Conservation (phyloP, 2,329 filamentous ascomycete species). For the Diaporthe nobilis region DNA sequence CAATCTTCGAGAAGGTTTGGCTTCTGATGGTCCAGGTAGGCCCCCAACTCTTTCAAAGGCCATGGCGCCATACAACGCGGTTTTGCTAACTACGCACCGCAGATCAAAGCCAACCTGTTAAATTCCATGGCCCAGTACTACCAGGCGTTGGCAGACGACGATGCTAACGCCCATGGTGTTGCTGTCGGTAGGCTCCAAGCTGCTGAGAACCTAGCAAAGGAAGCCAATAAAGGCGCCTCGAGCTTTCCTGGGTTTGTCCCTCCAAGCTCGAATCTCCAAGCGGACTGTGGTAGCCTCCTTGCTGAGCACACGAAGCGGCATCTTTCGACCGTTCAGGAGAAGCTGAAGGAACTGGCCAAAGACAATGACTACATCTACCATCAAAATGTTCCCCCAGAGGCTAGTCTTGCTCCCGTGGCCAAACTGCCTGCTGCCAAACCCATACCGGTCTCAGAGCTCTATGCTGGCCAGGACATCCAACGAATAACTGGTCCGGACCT, state of each 20-base stretch:
- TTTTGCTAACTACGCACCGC: constrained; percentile 43
- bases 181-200: constrained; percentile 87
- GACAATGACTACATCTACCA: constrained; percentile 99
- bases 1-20: constrained; percentile 96
- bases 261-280: constrained; percentile 84
- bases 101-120: constrained; percentile 86
- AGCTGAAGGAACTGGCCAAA: constrained; percentile 81
- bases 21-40: constrained; percentile 82
- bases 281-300: constrained; percentile 82
- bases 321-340: constrained; percentile 83
- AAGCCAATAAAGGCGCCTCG: constrained; percentile 82
- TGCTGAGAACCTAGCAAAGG: constrained; percentile 83
- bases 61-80: too few species aligned
- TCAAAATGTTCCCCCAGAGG: constrained; percentile 88
- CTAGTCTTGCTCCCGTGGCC: constrained; percentile 83
- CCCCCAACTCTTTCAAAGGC: background rate
- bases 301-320: constrained; percentile 90
- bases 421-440: constrained; percentile 97
- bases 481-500: constrained; percentile 97
- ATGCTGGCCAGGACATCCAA: constrained; percentile 97
- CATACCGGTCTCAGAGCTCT: constrained; percentile 95
- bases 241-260: constrained; percentile 86
- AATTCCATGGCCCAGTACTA: constrained; percentile 92
- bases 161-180: constrained; percentile 87
- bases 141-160: constrained; percentile 91